phyloP scores from a whole-genome alignment of 257 asterid species.

The Solanum raphanifolium region DNA sequence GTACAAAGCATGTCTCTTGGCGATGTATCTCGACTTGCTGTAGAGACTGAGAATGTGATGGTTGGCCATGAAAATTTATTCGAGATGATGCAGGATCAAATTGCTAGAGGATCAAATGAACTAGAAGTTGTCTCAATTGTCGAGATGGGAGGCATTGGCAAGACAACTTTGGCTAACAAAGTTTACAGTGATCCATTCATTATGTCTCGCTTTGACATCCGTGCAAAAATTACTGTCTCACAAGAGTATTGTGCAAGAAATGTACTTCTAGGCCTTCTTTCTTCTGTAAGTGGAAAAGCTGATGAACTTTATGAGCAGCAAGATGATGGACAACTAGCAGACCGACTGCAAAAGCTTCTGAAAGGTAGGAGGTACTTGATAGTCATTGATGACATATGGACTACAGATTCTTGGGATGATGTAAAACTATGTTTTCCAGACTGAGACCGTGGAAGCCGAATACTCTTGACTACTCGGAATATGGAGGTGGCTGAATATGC shows the following conservation, averaged over 20 bases:
- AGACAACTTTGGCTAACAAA: too few species aligned
- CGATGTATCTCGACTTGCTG: too few species aligned
- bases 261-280: too few species aligned
- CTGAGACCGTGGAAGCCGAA: background rate
- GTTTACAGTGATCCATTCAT: background rate
- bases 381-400: slow-evolving; percentile 10
- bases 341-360: background rate
- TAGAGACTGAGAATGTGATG: background rate
- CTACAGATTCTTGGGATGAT: background rate
- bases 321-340: background rate
- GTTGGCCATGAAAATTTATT: background rate
- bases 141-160: too few species aligned
- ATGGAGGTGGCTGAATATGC: background rate
- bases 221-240: background rate
- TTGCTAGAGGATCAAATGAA: background rate
- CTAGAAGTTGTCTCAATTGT: background rate
- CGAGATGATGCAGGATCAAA: background rate
- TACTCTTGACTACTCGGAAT: slow-evolving; percentile 5
- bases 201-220: background rate
- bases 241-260: too few species aligned
- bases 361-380: background rate
- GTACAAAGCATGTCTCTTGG: too few species aligned
- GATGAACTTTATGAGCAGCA: too few species aligned
- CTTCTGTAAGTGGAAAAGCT: too few species aligned
- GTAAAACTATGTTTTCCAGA: background rate